These are phyloP conservation scores for Stagonosporopsis chrysanthemi DNA, from an alignment of 2,329 filamentous ascomycete genomes.

Conservation along the genomic window DNA sequence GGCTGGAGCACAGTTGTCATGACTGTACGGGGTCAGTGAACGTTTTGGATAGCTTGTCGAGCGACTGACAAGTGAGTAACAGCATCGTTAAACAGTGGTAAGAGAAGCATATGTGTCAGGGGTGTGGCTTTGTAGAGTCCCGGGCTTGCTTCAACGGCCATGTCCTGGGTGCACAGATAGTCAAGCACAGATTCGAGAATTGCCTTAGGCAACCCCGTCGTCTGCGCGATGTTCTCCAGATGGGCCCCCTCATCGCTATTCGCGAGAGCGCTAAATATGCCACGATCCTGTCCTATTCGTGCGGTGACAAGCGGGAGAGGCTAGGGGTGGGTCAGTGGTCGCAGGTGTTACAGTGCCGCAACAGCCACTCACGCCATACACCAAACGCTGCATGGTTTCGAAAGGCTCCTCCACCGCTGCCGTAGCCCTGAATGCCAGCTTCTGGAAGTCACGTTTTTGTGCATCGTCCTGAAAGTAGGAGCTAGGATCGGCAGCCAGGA, in stretches of 20 bases:
- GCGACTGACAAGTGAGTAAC: constrained; percentile 13
- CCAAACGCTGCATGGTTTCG: constrained; percentile 13
- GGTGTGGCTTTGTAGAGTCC: constrained; percentile 1
- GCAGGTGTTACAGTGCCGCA: background rate
- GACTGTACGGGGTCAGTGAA: background rate
- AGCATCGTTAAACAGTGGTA: constrained; percentile 10
- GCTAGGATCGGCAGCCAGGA: background rate
- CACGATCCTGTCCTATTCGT: constrained; percentile 9
- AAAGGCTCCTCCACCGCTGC: constrained; percentile 8
- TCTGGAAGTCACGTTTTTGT: constrained; percentile 11
- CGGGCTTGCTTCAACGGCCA: constrained; percentile 1
- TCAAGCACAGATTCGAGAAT: constrained; percentile 6
- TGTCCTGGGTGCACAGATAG: constrained; percentile 7
- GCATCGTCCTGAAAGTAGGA: constrained; percentile 9
- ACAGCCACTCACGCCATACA: constrained; percentile 13
- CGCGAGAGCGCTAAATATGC: constrained; percentile 4
- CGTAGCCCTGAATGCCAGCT: background rate
- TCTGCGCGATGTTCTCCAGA: background rate
- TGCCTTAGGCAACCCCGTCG: background rate
- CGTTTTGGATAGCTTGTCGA: too few relatives aligned
- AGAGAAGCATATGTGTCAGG: constrained; percentile 13
- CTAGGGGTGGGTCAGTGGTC: constrained; percentile 1
- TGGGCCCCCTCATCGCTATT: background rate
- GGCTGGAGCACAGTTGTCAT: constrained; percentile 11
- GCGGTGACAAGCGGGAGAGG: constrained; percentile 14